These are phyloP conservation scores for Pleurotus eryngii DNA, from an alignment of 768 basidiomycete species.

Conservation along the genomic window DNA sequence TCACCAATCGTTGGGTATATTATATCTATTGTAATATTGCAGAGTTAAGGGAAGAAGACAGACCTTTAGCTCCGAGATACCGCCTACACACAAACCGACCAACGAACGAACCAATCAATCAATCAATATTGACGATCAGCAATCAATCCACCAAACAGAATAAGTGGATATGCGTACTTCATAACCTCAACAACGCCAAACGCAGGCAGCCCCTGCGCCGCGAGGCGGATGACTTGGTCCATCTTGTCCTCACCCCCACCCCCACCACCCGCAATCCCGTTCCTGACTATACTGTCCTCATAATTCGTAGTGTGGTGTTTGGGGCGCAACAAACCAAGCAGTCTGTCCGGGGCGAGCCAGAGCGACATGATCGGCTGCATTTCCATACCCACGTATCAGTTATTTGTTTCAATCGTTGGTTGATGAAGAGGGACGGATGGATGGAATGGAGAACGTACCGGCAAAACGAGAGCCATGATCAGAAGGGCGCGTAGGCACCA, in stretches of 20 bases:
- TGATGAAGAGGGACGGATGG: too few relatives aligned
- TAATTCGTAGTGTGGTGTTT: too few relatives aligned
- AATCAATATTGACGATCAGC: too few relatives aligned
- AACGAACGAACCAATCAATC: too few relatives aligned
- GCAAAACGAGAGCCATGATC: neutral
- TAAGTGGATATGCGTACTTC: too few relatives aligned
- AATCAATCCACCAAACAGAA: too few relatives aligned
- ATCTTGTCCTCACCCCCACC: neutral
- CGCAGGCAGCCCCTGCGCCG: slow-evolving; percentile 5
- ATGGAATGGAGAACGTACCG: neutral
- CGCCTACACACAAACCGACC: neutral
- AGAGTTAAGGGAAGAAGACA: neutral
- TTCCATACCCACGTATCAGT: neutral
- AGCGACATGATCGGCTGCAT: neutral
- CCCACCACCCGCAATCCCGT: too few relatives aligned
- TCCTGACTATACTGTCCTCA: too few relatives aligned
- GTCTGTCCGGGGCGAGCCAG: neutral
- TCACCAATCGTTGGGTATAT: too few relatives aligned
- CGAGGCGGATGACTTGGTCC: neutral
- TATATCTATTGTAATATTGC: too few relatives aligned
- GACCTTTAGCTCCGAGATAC: slow-evolving; percentile 8
- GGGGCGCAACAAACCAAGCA: neutral
- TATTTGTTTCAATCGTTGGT: too few relatives aligned
- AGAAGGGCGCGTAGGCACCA: neutral
- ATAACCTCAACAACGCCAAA: slow-evolving; percentile 9